Percentiles rank a stretch among this genome's conserved stretches.
phyloP scores from a whole-genome alignment of 2,329 filamentous ascomycete species.

The Cladobotryum protrusum region DNA sequence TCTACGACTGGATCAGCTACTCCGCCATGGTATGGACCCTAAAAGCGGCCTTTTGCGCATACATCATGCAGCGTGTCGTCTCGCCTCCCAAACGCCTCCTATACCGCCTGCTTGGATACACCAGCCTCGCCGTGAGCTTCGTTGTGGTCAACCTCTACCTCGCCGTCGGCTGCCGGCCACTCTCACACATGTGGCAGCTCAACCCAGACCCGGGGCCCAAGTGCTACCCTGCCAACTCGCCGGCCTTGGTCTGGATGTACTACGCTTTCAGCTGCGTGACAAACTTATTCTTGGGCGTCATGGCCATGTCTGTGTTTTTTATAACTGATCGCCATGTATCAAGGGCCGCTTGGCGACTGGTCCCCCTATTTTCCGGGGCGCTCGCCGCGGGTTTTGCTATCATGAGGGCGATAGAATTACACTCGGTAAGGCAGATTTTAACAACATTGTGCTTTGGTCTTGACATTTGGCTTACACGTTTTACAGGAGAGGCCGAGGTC shows the following conservation, averaged over 20 bases:
- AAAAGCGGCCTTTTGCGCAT: slow-evolving; percentile 10
- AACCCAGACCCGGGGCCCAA: background rate
- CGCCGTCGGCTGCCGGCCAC: slow-evolving; percentile 8
- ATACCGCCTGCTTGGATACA: slow-evolving; percentile 2
- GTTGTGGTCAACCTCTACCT: slow-evolving; percentile 3
- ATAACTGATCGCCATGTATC: background rate
- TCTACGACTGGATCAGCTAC: slow-evolving; percentile 10
- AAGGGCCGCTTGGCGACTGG: background rate
- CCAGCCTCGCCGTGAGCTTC: slow-evolving; percentile 5
- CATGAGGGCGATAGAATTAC: slow-evolving; percentile 1
- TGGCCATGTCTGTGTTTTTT: slow-evolving; percentile 3
- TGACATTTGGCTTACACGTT: too few relatives aligned
- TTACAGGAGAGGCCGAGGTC: too few relatives aligned
- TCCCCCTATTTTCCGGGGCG: slow-evolving; percentile 1
- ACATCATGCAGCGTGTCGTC: background rate
- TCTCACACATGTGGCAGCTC: slow-evolving; percentile 9
- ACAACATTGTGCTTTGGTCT: background rate
- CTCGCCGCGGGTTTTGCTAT: background rate
- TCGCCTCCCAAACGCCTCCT: background rate
- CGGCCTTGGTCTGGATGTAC: slow-evolving; percentile 10
- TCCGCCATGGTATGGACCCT: slow-evolving; percentile 9
- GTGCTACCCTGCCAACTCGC: slow-evolving; percentile 10
- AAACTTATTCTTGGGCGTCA: slow-evolving; percentile 2
- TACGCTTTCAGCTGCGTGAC: slow-evolving; percentile 3
- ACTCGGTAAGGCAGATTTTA: slow-evolving; percentile 3